Evolutionary conservation across 805 yeast species (phyloP).

Genomic region (Ogataea philodendri): DNA sequence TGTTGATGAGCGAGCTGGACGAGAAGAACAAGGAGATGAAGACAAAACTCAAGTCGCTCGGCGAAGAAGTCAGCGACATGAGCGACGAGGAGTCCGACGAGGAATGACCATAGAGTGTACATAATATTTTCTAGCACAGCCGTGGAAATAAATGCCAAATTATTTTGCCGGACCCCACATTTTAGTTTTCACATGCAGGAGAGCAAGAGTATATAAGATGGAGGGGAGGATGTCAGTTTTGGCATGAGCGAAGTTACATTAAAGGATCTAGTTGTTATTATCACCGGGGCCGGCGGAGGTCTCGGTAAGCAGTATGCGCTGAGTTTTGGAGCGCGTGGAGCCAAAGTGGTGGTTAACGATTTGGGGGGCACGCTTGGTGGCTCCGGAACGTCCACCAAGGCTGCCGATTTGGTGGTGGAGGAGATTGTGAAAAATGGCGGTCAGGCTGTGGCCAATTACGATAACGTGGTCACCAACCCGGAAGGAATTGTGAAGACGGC

Average conservation of each 20-base stretch:
- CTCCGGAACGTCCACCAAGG: constrained; percentile 61
- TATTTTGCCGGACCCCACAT: constrained; percentile 18
- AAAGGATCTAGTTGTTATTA: constrained; percentile 83
- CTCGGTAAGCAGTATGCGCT: constrained; percentile 86
- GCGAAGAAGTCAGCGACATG: constrained; percentile 61
- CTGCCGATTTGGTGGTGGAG: constrained; percentile 86
- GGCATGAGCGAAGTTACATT: constrained; percentile 44
- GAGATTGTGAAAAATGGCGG: constrained; percentile 80
- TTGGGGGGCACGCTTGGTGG: constrained; percentile 83
- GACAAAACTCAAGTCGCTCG: constrained; percentile 46
- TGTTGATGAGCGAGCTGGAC: constrained; percentile 74
- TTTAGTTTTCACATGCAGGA: constrained; percentile 17
- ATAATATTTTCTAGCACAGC: constrained; percentile 9
- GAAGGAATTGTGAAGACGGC: constrained; percentile 85
- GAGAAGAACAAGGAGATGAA: constrained; percentile 62
- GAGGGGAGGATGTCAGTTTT: neutral
- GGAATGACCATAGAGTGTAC: constrained; percentile 37
- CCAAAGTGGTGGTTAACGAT: constrained; percentile 93
- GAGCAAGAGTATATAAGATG: constrained; percentile 8
- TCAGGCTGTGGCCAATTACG: constrained; percentile 88
- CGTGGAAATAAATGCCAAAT: neutral
- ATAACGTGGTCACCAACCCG: constrained; percentile 80
- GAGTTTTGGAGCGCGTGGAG: constrained; percentile 86
- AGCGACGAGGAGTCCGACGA: constrained; percentile 69
- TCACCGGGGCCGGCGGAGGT: constrained; percentile 98